Conservation (phyloP, 345 rosid genomes). For the Crucihimalaya himalaica region DNA sequence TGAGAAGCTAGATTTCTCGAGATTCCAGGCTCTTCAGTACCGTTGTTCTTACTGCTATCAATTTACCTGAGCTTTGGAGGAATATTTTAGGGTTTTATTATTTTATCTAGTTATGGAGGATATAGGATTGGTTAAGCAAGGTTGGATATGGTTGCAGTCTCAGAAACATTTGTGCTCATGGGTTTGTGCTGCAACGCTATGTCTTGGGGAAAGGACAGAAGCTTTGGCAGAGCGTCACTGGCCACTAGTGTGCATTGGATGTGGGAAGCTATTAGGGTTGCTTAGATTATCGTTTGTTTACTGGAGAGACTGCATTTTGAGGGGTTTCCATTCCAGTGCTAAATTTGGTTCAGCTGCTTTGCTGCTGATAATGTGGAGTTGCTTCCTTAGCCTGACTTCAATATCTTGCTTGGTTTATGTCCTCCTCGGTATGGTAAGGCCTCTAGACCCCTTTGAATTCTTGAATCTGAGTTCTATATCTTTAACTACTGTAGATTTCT, state of each 20-base stretch:
- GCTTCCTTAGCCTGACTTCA: conserved; percentile 92
- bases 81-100: not conserved
- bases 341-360: conserved; percentile 80
- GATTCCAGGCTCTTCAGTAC: not conserved
- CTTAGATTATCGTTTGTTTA: conserved; percentile 49
- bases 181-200: conserved; percentile 42
- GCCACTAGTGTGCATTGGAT: conserved; percentile 80
- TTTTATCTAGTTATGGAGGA: conserved; percentile 62
- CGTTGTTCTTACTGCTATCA: not conserved
- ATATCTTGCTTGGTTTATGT: conserved; percentile 80
- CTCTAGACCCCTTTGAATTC: not conserved
- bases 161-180: conserved; percentile 62
- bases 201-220: conserved; percentile 55
- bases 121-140: conserved; percentile 78
- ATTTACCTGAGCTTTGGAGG: not conserved
- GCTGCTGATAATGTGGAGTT: conserved; percentile 94
- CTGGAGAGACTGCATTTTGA: conserved; percentile 69
- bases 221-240: conserved; percentile 68
- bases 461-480: not conserved
- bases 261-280: conserved; percentile 48
- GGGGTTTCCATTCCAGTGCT: conserved; percentile 71
- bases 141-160: conserved; percentile 75
- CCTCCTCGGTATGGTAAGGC: conserved; percentile 84
- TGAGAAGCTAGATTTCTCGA: conserved; percentile 6
- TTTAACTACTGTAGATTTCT: not conserved